phyloP scores from a whole-genome alignment of 768 basidiomycete species.

The Lentinula edodes region DNA sequence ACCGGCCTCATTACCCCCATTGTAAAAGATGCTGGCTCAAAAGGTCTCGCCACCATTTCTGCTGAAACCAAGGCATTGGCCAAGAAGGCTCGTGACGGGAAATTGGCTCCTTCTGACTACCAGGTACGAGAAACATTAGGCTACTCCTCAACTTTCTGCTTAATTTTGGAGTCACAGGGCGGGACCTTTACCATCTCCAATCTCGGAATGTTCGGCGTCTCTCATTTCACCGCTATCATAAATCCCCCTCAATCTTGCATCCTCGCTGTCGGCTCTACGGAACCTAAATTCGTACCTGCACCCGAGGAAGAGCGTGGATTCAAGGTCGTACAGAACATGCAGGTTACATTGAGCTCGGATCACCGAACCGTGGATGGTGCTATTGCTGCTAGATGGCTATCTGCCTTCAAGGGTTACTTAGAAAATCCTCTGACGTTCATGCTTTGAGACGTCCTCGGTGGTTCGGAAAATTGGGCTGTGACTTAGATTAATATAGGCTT shows the following conservation, averaged over 20 bases:
- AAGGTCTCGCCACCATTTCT: constrained; percentile 91
- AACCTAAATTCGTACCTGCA: constrained; percentile 81
- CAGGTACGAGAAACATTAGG: constrained; percentile 49
- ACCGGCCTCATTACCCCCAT: constrained; percentile 97
- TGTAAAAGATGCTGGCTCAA: constrained; percentile 86
- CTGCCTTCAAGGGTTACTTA: constrained; percentile 91
- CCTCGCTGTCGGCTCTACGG: constrained; percentile 87
- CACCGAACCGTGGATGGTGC: constrained; percentile 97
- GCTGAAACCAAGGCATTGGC: constrained; percentile 89
- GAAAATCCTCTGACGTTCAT: constrained; percentile 97
- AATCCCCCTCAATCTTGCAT: constrained; percentile 98
- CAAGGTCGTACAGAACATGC: constrained; percentile 89
- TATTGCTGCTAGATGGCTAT: constrained; percentile 87
- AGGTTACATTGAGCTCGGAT: constrained; percentile 91
- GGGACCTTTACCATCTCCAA: constrained; percentile 99
- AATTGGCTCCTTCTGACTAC: constrained; percentile 92
- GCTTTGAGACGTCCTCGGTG: constrained; percentile 49
- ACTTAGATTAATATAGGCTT: constrained; percentile 5
- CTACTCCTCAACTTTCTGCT: background rate
- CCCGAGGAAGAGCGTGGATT: constrained; percentile 91
- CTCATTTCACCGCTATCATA: constrained; percentile 98
- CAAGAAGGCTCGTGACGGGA: constrained; percentile 94
- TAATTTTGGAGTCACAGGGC: constrained; percentile 44
- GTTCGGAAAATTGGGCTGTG: background rate
- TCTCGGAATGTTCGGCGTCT: constrained; percentile 95